A percentile compares a stretch with the other conserved stretches of the same genome.
These are phyloP conservation scores for Vigna trinervia DNA, from an alignment of 306 rosid genomes.

Conservation along the genomic window DNA sequence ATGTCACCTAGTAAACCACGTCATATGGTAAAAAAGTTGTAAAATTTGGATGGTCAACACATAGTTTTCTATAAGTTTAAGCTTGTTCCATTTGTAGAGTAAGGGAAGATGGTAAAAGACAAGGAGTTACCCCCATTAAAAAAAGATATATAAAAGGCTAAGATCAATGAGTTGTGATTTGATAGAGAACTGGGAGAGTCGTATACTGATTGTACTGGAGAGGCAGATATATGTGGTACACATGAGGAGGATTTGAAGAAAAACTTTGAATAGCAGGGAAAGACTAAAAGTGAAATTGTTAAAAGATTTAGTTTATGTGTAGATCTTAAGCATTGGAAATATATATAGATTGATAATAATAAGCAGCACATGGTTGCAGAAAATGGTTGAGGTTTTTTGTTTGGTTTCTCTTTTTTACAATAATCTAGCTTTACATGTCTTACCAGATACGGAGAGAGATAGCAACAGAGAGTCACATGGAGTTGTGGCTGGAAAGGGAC, in stretches of 20 bases:
- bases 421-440: not conserved
- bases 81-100: no score
- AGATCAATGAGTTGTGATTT: not conserved
- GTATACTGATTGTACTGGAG: not conserved
- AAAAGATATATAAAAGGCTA: not conserved
- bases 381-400: not conserved
- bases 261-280: not conserved
- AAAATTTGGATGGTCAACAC: no score
- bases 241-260: not conserved
- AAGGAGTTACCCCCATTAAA: not conserved
- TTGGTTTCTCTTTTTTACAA: not conserved
- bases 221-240: not conserved
- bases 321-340: not conserved
- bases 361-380: not conserved
- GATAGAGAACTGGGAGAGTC: not conserved
- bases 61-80: no score
- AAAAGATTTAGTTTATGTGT: not conserved
- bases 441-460: constrained; percentile 32
- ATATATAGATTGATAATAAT: not conserved
- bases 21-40: no score
- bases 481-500: constrained; percentile 58
- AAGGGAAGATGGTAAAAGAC: no score
- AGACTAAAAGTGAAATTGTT: not conserved
- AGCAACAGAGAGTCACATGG: constrained; percentile 53
- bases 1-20: no score